These are phyloP conservation scores for Penicillium pulvis DNA, from an alignment of 495 filamentous ascomycete species.

Conservation along the genomic window DNA sequence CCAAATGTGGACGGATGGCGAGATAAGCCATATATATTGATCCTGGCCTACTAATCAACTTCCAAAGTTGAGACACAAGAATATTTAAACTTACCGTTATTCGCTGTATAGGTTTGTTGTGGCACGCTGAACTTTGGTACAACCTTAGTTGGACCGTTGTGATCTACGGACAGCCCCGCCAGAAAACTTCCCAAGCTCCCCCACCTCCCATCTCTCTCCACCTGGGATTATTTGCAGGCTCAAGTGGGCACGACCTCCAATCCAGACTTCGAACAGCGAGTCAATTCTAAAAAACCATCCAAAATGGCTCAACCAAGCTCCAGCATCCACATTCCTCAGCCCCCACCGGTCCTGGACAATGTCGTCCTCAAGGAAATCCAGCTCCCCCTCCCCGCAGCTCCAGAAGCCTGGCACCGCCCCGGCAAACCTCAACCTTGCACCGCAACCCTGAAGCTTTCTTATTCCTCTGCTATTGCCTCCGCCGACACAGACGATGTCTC, in stretches of 20 bases:
- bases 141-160: slow-evolving; percentile 16
- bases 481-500: slow-evolving; percentile 49
- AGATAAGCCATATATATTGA: background rate
- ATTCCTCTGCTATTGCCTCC: slow-evolving; percentile 45
- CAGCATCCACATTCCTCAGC: slow-evolving; percentile 38
- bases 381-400: slow-evolving; percentile 44
- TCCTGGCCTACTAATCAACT: background rate
- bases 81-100: background rate
- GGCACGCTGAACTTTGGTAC: background rate
- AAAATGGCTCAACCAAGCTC: slow-evolving; percentile 35
- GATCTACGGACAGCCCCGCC: slow-evolving; percentile 27
- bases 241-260: background rate
- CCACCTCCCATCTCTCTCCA: slow-evolving; percentile 10
- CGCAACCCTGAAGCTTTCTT: slow-evolving; percentile 46
- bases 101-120: background rate
- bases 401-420: slow-evolving; percentile 49
- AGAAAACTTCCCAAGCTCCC: slow-evolving; percentile 25
- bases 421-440: slow-evolving; percentile 48
- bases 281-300: background rate
- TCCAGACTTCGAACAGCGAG: background rate
- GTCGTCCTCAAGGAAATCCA: slow-evolving; percentile 46
- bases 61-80: background rate
- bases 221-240: background rate
- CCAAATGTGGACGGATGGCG: no score
- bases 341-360: slow-evolving; percentile 41